Evolutionary conservation across 441 rosid genomes (phyloP), one percentile per base, ranked within the genome.

Genomic region (Syzygium malaccense): DNA sequence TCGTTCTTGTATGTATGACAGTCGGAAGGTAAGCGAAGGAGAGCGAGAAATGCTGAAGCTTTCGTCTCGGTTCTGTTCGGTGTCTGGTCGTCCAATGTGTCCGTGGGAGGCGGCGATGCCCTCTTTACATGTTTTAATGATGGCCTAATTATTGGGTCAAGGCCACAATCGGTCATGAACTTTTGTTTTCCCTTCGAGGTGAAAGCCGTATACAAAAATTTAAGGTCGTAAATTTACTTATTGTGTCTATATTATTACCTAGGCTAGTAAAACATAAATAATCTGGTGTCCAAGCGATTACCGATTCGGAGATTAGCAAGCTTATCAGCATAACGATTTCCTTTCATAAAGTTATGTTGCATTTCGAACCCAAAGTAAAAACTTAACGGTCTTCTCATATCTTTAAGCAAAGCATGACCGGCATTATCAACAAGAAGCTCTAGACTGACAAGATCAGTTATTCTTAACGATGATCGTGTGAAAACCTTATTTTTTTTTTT

Each of bases 271-370:
- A 62, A 14, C n/a, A n/a, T 62, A n/a, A 32, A 62, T n/a, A 62
- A n/a, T 32, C 7, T 62, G 14, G 19, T 62, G 19, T 62, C 26
- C 33, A 6, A n/a, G 30, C 3, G 19, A 0, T 62, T 62, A 7
- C 10, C 10, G 0, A 62, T 62, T n/a, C 5, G 19, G 14, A 13
- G 14, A 28, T 62, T 62, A 6, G 19, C 14, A n/a, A 62, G 30
- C 7, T 7, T 11, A 18, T 14, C 6, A 26, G 0, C 4, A 0
- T 0, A 0, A 62, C 0, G 9, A 62, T 62, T n/a, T 28, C 30
- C 1, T 14, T n/a, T 4, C 6, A 0, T 28, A 60, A 62, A 62
- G 0, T 0, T 0, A n/a, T 0, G 33, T 62, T n/a, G 5, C 19
- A n/a, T 14, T n/a, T 62, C n/a, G 37, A 62, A 62, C 1, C n/a